phyloP scores from a whole-genome alignment of 495 filamentous ascomycete species.

The Staphylotrichum longicolle region DNA sequence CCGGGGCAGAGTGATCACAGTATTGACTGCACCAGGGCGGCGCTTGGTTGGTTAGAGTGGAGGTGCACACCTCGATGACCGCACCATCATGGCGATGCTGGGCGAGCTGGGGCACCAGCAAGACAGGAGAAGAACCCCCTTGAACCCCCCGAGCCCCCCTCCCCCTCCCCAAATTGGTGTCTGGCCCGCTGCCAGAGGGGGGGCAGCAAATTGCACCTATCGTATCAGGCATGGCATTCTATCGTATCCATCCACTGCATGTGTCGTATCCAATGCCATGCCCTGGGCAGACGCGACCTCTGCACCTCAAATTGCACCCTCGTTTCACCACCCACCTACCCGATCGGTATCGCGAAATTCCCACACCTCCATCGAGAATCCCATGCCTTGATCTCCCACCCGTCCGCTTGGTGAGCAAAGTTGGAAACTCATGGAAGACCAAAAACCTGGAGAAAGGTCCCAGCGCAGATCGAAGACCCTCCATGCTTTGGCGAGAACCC shows the following conservation, averaged over 20 bases:
- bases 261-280: neutral
- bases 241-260: neutral
- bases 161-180: neutral
- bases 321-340: neutral
- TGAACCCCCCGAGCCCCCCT: no score
- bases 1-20: constrained; percentile 1
- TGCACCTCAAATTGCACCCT: neutral
- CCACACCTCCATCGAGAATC: constrained; percentile 1
- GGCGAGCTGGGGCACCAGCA: neutral
- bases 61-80: neutral
- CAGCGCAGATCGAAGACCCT: neutral
- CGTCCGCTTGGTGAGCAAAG: no score
- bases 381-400: constrained; percentile 4
- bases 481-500: constrained; percentile 9
- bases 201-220: no score
- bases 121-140: neutral
- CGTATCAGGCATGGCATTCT: no score
- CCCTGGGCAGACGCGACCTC: no score
- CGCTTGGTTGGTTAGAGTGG: neutral
- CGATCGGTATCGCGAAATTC: constrained; percentile 2
- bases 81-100: neutral
- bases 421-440: neutral
- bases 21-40: neutral
- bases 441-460: neutral
- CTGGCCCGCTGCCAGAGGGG: neutral